These are phyloP conservation scores for Piper longum DNA, from an alignment of 164 flowering plant genomes.

Conservation along the genomic window DNA sequence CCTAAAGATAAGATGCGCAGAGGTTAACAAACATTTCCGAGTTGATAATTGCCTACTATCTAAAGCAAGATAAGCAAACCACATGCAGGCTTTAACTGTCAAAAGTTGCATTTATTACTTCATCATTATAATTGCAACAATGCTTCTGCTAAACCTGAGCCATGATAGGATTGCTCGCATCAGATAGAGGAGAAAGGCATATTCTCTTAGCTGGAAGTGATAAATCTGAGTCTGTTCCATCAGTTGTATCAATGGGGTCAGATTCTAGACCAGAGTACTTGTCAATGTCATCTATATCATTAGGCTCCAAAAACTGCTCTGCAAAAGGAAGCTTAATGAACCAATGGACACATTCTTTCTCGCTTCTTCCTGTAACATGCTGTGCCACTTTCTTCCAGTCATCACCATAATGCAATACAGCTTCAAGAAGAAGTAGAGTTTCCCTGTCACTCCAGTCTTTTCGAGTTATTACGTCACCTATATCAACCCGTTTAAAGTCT, in stretches of 20 bases:
- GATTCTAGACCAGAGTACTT: slow-evolving; percentile 9
- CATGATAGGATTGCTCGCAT: slow-evolving; percentile 95
- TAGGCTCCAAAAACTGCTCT: slow-evolving; percentile 47
- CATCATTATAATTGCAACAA: background rate
- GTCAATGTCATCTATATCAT: slow-evolving; percentile 28
- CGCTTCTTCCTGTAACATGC: slow-evolving; percentile 72
- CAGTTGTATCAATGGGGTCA: slow-evolving; percentile 20
- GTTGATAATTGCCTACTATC: background rate
- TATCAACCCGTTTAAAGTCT: slow-evolving; percentile 84
- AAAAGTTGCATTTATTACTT: background rate
- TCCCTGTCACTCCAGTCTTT: slow-evolving; percentile 79
- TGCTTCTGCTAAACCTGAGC: slow-evolving; percentile 48
- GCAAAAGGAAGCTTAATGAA: slow-evolving; percentile 87
- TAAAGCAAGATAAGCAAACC: background rate
- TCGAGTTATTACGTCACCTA: slow-evolving; percentile 48
- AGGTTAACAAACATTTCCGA: no score
- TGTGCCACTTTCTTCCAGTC: slow-evolving; percentile 89
- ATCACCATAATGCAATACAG: slow-evolving; percentile 71
- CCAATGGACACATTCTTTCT: slow-evolving; percentile 70
- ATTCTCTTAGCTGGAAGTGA: slow-evolving; percentile 34
- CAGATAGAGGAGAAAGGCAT: slow-evolving; percentile 79
- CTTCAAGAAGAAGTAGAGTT: slow-evolving; percentile 81
- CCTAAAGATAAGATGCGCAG: no score
- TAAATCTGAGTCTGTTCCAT: slow-evolving; percentile 7
- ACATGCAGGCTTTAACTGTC: background rate